Evolutionary conservation across 768 basidiomycete species (phyloP), one percentile per base, ranked within the genome.

Genomic region (Serendipita vermifera): DNA sequence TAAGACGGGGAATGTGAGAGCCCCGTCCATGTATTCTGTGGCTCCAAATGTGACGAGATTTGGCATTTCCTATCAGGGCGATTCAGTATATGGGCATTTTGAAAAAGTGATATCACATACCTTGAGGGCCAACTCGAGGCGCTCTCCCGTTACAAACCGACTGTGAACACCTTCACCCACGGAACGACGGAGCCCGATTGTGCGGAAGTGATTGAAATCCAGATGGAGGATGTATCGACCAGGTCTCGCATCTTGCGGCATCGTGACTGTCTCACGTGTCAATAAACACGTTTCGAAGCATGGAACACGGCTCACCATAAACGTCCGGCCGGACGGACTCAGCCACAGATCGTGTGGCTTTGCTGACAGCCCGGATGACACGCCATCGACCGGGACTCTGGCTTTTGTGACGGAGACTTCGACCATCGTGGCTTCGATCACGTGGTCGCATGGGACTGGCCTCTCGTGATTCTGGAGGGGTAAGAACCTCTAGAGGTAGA

Each of bases 11-110:
- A 87, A 72, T 11, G 84, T 87, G 38, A 99, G 74, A 0, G 94
- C 84, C 3, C 87, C 84, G 62, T 99, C 94, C 88, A 99, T 97
- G 66, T 97, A 99, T 67, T 99, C 94, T 2, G 94, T 97, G 3
- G 90, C 92, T n/a, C 93, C 93, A 60, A 99, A 90, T 6, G 82
- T 77, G 15, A 74, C 74, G 9, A 98, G 72, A 61, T 91, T 91
- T 0, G 90, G 88, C 70, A 84, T 81, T 77, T 94, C 90, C 89
- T 93, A 64, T 24, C 59, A 38, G n/a, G n/a, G n/a, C n/a, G n/a
- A n/a, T n/a, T n/a, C n/a, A n/a, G n/a, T n/a, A n/a, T n/a, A n/a
- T n/a, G n/a, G n/a, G n/a, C n/a, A n/a, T n/a, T n/a, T n/a, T n/a
- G n/a, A n/a, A n/a, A n/a, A n/a, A 26, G 4, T 26, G 31, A 22